Evolutionary conservation across 805 yeast genomes (phyloP).

Genomic region (Barnettozyma pratensis): DNA sequence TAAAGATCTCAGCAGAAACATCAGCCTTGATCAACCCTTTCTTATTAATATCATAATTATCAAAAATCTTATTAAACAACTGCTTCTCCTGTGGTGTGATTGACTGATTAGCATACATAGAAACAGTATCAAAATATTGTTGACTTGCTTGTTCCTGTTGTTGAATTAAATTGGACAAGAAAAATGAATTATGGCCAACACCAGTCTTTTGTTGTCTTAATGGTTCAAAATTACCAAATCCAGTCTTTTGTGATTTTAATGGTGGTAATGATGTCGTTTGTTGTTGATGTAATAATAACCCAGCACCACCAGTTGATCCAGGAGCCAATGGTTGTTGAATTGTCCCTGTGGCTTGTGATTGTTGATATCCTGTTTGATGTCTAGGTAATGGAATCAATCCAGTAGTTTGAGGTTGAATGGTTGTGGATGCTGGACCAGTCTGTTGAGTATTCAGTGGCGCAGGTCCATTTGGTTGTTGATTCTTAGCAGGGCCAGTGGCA

Average conservation of each 20-base stretch:
- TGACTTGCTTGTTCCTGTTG: slow-evolving; percentile 35
- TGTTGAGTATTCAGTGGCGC: slow-evolving; percentile 20
- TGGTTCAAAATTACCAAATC: slow-evolving; percentile 31
- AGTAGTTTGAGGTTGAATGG: slow-evolving; percentile 27
- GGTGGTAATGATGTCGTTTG: slow-evolving; percentile 27
- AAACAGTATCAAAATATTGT: slow-evolving; percentile 9
- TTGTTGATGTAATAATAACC: slow-evolving; percentile 24
- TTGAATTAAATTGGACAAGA: slow-evolving; percentile 52
- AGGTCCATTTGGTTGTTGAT: slow-evolving; percentile 33
- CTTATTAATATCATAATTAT: slow-evolving; percentile 75
- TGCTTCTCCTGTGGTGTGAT: slow-evolving; percentile 80
- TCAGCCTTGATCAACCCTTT: slow-evolving; percentile 77
- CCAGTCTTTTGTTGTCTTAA: slow-evolving; percentile 40
- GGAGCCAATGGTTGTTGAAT: slow-evolving; percentile 15
- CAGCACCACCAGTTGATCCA: slow-evolving; percentile 23
- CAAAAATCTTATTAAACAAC: slow-evolving; percentile 83
- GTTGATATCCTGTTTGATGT: slow-evolving; percentile 13
- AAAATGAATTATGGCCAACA: slow-evolving; percentile 37
- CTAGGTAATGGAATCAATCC: slow-evolving; percentile 26
- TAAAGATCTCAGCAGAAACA: slow-evolving; percentile 79
- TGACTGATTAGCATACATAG: slow-evolving; percentile 33
- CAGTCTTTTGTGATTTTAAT: slow-evolving; percentile 55
- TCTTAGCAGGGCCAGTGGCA: neutral
- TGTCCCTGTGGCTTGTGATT: slow-evolving; percentile 24
- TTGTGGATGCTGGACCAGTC: slow-evolving; percentile 10